A percentile compares a stretch with the other conserved stretches of the same genome.
Evolutionary conservation across 495 filamentous ascomycete genomes (phyloP).

Genomic region (Baudoinia panamericana): DNA sequence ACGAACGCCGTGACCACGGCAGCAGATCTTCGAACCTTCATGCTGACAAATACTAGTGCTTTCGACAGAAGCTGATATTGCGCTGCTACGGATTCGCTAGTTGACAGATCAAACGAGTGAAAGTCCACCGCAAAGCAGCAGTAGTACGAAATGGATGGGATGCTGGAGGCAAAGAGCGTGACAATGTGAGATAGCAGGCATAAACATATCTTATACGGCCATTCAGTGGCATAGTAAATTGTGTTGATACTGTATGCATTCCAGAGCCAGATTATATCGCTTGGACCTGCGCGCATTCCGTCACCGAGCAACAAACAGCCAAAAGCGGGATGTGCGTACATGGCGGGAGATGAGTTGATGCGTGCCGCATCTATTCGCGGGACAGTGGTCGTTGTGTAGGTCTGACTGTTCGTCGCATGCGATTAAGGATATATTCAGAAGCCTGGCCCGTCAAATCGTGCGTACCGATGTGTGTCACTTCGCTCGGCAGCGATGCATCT

Average conservation of each 20-base stretch:
- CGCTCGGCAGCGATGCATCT: not conserved
- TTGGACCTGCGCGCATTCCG: constrained; percentile 12
- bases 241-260: constrained; percentile 20
- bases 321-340: constrained; percentile 4
- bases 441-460: no score
- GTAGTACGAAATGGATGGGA: constrained; percentile 6
- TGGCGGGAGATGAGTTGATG: no score
- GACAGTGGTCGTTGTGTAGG: no score
- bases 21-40: constrained; percentile 13
- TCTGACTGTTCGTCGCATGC: no score
- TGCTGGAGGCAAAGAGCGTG: constrained; percentile 5
- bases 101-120: constrained; percentile 18
- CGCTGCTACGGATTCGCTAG: not conserved
- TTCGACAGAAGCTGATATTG: no score
- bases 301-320: constrained; percentile 15
- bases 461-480: no score
- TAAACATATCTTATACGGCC: constrained; percentile 13
- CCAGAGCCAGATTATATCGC: constrained; percentile 13
- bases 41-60: no score
- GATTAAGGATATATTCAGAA: no score
- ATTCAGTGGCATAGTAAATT: constrained; percentile 8
- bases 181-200: not conserved
- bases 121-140: constrained; percentile 9
- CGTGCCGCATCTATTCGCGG: no score
- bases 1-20: constrained; percentile 12